Evolutionary conservation across 2,329 filamentous ascomycete genomes (phyloP).

Genomic region (Phyllosticta citrichinensis): DNA sequence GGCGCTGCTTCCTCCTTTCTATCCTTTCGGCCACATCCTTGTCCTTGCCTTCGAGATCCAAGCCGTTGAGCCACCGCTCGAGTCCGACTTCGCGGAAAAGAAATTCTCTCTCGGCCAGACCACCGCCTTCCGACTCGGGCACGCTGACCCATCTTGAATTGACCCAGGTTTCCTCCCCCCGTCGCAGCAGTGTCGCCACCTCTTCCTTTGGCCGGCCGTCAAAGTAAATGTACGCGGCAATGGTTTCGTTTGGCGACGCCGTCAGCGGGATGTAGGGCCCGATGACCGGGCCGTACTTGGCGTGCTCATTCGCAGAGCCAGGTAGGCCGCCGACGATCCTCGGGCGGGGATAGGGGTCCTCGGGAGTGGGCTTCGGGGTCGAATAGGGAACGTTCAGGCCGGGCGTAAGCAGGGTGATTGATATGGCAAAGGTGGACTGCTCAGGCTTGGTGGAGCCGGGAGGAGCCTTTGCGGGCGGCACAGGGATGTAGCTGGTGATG

Average conservation of each 20-base stretch:
- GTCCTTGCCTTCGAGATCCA: constrained; percentile 79
- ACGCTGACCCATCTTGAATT: constrained; percentile 97
- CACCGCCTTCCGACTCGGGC: constrained; percentile 80
- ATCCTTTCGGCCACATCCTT: constrained; percentile 72
- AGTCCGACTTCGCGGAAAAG: constrained; percentile 93
- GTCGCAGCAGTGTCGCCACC: constrained; percentile 82
- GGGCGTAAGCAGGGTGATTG: constrained; percentile 87
- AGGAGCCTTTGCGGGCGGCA: constrained; percentile 74
- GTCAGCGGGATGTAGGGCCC: constrained; percentile 88
- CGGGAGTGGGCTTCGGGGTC: constrained; percentile 65
- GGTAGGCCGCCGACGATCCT: constrained; percentile 68
- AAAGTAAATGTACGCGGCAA: constrained; percentile 98
- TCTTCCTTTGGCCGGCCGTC: constrained; percentile 93
- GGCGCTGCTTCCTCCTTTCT: constrained; percentile 50
- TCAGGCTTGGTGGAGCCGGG: constrained; percentile 63
- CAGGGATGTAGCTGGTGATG: constrained; percentile 95
- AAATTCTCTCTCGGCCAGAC: constrained; percentile 91
- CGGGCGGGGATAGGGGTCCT: constrained; percentile 70
- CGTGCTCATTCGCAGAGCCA: constrained; percentile 41
- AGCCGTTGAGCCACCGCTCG: constrained; percentile 90
- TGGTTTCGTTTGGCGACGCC: constrained; percentile 87
- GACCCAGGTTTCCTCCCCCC: constrained; percentile 97
- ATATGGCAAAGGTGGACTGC: constrained; percentile 94
- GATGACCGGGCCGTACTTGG: constrained; percentile 49
- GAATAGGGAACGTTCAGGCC: constrained; percentile 88